Base-by-base conservation (phyloP, 495 filamentous ascomycete species). In the Neurospora hispaniola region DNA sequence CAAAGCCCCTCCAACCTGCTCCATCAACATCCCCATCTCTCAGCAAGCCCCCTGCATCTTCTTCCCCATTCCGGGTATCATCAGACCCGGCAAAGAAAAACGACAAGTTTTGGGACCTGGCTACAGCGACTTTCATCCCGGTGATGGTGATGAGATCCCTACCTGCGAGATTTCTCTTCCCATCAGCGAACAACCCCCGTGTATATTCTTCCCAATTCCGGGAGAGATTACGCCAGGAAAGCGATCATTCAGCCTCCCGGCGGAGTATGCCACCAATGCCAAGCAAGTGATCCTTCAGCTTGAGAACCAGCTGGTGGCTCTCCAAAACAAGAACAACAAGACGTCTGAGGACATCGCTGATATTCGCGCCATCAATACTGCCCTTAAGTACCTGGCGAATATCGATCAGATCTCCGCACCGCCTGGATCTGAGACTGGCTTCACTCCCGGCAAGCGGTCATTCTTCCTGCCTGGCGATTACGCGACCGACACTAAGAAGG, bases 241-340 rank as follows among this genome's bases (percentile, higher is more conserved):
- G 62, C 38, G 71, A 54, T 43, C 42, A 8, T 74, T 77, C 69
- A 73, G 42, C 8, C 70, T 78, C 35, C 74, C 78, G 20, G 72
- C 75, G 10, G 78, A 79, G 44, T 48, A 39, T 10, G 38, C 48
- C 42, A 75, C 69, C 27, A 76, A 77, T 74, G 44, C 74, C 68
- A 79, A 80, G 75, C 38, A 77, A 27, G 73, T 73, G 18, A 79
- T 80, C 73, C 70, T 72, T 69, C 23, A 44, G 20, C 75, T 80
- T n/a, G 76, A 80, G 78, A 40, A 48, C 41, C 70, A 74, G 7
- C 73, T 80, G 18, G 69, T 72, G 23, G 31, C 54, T n/a, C 76
- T 80, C 10, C 76, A 79, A 71, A 80, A 80, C 74, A 78, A 79
- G 73, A 43, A n/a, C 44, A 31, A 74, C 72, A 79, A 79, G 74